A percentile compares a stretch with the other conserved stretches of the same genome.
phyloP scores from a whole-genome alignment of 2,329 filamentous ascomycete genomes.

The Phaeosphaeria sp. region DNA sequence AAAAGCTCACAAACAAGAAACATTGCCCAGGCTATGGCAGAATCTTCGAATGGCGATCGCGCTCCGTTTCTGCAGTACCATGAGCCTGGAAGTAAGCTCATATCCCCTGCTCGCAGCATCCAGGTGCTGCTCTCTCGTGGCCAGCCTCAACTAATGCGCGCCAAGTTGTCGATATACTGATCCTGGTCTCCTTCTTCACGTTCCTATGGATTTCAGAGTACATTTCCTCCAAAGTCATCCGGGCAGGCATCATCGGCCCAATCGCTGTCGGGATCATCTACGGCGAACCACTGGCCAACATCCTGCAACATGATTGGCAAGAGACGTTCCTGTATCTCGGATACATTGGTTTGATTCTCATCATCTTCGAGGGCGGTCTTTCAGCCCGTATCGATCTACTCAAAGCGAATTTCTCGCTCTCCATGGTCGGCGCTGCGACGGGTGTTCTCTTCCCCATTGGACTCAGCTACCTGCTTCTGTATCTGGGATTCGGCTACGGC shows the following conservation, averaged over 20 bases:
- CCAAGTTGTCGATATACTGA: conserved; percentile 14
- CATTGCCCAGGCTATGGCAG: background rate
- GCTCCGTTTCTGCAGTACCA: background rate
- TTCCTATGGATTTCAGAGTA: conserved; percentile 18
- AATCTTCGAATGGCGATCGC: background rate
- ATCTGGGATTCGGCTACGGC: conserved; percentile 53
- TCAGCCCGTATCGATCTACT: conserved; percentile 56
- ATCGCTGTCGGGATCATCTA: conserved; percentile 16
- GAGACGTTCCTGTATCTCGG: conserved; percentile 53
- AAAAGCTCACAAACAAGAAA: background rate
- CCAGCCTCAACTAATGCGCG: background rate
- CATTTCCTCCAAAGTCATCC: conserved; percentile 13
- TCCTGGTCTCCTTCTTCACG: conserved; percentile 18
- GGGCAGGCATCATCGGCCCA: conserved; percentile 16
- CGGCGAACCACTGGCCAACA: conserved; percentile 15
- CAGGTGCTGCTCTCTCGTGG: background rate
- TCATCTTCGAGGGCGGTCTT: conserved; percentile 61
- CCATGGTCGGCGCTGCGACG: conserved; percentile 51
- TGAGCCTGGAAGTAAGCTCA: background rate
- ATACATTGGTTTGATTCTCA: conserved; percentile 58
- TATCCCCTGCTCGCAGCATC: background rate
- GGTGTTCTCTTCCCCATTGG: conserved; percentile 55
- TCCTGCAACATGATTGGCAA: conserved; percentile 16
- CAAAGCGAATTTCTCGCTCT: conserved; percentile 54
- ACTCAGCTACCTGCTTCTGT: conserved; percentile 49